phyloP scores from a whole-genome alignment of 768 basidiomycete genomes.

The Auriscalpium microsporum region DNA sequence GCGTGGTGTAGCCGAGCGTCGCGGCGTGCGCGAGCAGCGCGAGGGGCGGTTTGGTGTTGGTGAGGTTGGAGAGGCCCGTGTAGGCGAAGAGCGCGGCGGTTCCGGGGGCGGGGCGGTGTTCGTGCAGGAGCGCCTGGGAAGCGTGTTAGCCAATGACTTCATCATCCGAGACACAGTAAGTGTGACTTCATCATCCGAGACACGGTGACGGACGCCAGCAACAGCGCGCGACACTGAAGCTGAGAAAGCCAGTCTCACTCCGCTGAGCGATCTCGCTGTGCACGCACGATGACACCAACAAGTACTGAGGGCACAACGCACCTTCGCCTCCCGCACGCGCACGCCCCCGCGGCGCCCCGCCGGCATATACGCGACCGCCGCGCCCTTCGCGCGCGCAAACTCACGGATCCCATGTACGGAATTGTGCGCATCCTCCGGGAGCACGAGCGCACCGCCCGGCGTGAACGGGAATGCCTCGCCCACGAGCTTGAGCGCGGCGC shows the following conservation, averaged over 20 bases:
- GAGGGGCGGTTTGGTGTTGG: constrained; percentile 64
- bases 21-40: constrained; percentile 57
- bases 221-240: no score
- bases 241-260: no score
- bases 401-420: constrained; percentile 77
- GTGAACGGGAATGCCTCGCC: constrained; percentile 74
- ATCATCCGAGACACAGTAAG: no score
- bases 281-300: not conserved
- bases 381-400: constrained; percentile 51
- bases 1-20: constrained; percentile 59
- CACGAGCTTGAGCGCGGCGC: constrained; percentile 70
- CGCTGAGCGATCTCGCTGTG: no score
- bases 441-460: constrained; percentile 49
- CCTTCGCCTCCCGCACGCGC: constrained; percentile 50
- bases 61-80: constrained; percentile 77
- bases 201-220: no score
- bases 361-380: constrained; percentile 54
- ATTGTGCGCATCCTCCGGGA: constrained; percentile 75
- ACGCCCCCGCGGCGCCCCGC: constrained; percentile 60
- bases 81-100: constrained; percentile 61
- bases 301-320: constrained; percentile 20
- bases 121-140: constrained; percentile 45
- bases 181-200: constrained; percentile 1
- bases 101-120: constrained; percentile 38
- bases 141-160: not conserved